Evolutionary conservation across 2,329 filamentous ascomycete genomes (phyloP).

Genomic region (Nigrograna mackinnonii): DNA sequence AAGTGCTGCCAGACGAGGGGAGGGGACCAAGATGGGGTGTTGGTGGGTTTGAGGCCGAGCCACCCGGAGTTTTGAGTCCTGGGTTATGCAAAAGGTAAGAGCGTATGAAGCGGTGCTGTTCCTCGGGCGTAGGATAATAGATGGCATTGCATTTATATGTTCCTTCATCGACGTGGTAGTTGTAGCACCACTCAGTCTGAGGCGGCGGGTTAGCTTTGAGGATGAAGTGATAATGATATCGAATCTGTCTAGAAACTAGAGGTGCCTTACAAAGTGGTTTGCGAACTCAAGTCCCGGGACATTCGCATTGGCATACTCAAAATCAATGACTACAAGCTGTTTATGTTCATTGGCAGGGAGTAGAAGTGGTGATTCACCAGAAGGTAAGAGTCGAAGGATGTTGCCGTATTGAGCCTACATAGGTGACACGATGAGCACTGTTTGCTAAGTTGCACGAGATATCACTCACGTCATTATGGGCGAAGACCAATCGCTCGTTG

Average conservation of each 20-base stretch:
- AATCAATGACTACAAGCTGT: constrained; percentile 95
- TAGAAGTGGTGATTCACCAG: constrained; percentile 78
- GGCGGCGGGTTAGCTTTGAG: constrained; percentile 3
- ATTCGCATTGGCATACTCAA: constrained; percentile 95
- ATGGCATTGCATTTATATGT: constrained; percentile 70
- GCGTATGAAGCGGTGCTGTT: constrained; percentile 83
- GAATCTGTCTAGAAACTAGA: constrained; percentile 1
- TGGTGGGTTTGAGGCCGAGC: constrained; percentile 53
- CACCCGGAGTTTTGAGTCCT: constrained; percentile 61
- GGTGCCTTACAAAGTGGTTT: constrained; percentile 78
- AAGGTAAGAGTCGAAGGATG: constrained; percentile 77
- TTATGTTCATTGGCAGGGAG: constrained; percentile 93
- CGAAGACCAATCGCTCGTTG: constrained; percentile 80
- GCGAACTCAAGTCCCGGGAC: constrained; percentile 86
- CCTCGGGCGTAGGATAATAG: constrained; percentile 75
- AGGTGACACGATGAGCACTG: neutral
- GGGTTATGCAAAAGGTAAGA: constrained; percentile 86
- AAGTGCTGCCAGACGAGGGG: constrained; percentile 34
- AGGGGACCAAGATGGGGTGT: constrained; percentile 33
- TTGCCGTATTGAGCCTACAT: constrained; percentile 94
- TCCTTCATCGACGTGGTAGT: constrained; percentile 77
- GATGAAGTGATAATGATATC: no score
- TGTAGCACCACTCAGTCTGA: constrained; percentile 91
- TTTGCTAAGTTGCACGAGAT: neutral
- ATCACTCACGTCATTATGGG: constrained; percentile 87